Evolutionary conservation across 1,139 yeast genomes (phyloP).

Genomic region (Geotrichum reessii): DNA sequence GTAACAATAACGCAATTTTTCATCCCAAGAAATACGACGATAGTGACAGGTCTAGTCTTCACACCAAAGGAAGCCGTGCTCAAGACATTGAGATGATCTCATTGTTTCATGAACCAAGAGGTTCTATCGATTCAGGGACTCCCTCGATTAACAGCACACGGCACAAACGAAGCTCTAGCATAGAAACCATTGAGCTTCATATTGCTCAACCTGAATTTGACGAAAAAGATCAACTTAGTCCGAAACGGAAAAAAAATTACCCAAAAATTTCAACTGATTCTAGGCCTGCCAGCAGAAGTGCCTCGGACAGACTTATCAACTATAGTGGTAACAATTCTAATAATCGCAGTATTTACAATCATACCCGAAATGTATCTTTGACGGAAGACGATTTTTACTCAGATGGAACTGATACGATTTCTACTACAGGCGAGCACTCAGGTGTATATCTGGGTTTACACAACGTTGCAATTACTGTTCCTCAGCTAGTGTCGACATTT

Average conservation of each 20-base stretch:
- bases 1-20: neutral
- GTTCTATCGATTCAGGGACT: neutral
- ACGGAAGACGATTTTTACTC: conserved; percentile 23
- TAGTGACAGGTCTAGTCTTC: conserved; percentile 5
- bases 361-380: conserved; percentile 16
- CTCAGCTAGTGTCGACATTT: conserved; percentile 39
- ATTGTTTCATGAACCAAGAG: neutral
- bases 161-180: conserved; percentile 2
- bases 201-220: conserved; percentile 13
- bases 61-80: conserved; percentile 14
- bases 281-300: neutral
- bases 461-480: conserved; percentile 39
- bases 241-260: conserved; percentile 7
- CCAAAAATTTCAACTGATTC: neutral
- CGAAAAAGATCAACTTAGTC: conserved; percentile 12
- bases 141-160: neutral
- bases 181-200: conserved; percentile 10
- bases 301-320: neutral
- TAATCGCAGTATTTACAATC: conserved; percentile 4
- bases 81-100: conserved; percentile 18
- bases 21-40: conserved; percentile 3
- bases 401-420: conserved; percentile 18
- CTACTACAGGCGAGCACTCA: conserved; percentile 28
- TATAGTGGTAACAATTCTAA: neutral
- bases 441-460: conserved; percentile 40